A percentile compares a stretch with the other conserved stretches of the same genome.
These are phyloP conservation scores for Nothomitra cinnamomea DNA, from an alignment of 2,329 filamentous ascomycete species.

Conservation along the genomic window DNA sequence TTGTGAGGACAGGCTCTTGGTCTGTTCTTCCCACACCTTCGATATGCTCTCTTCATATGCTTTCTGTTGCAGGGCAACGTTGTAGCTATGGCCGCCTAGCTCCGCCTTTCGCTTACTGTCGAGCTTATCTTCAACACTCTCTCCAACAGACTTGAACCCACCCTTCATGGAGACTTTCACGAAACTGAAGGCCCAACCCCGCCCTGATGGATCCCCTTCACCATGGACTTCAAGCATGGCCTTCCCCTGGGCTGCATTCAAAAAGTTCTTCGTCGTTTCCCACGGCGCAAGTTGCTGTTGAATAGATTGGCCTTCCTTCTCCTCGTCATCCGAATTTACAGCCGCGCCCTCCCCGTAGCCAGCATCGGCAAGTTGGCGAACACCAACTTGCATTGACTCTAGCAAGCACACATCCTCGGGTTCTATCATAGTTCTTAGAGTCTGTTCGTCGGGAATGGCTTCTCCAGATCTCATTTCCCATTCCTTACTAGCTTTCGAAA, in stretches of 20 bases:
- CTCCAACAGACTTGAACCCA: slow-evolving; percentile 78
- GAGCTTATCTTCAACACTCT: slow-evolving; percentile 74
- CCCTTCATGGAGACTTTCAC: slow-evolving; percentile 98
- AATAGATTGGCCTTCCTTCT: slow-evolving; percentile 56
- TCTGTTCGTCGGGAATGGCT: slow-evolving; percentile 59
- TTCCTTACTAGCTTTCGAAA: slow-evolving; percentile 72
- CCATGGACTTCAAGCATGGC: slow-evolving; percentile 94
- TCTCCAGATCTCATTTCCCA: slow-evolving; percentile 68
- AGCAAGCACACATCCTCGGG: slow-evolving; percentile 90
- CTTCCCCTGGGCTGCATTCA: slow-evolving; percentile 84
- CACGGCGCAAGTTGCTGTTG: slow-evolving; percentile 87
- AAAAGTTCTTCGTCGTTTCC: slow-evolving; percentile 92
- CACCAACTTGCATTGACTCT: slow-evolving; percentile 91
- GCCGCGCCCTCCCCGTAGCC: slow-evolving; percentile 57
- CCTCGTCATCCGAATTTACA: slow-evolving; percentile 43
- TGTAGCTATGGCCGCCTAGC: slow-evolving; percentile 83
- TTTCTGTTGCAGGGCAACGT: slow-evolving; percentile 83
- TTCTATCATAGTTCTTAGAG: slow-evolving; percentile 74
- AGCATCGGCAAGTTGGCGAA: slow-evolving; percentile 78
- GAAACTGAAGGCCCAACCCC: slow-evolving; percentile 89
- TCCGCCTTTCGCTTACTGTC: slow-evolving; percentile 56
- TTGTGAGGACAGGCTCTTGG: slow-evolving; percentile 54
- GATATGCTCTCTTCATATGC: slow-evolving; percentile 85
- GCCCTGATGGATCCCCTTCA: slow-evolving; percentile 83
- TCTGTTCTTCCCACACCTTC: slow-evolving; percentile 84